These are phyloP conservation scores for Exophiala alcalophila DNA, from an alignment of 2,329 filamentous ascomycete genomes.

Conservation along the genomic window DNA sequence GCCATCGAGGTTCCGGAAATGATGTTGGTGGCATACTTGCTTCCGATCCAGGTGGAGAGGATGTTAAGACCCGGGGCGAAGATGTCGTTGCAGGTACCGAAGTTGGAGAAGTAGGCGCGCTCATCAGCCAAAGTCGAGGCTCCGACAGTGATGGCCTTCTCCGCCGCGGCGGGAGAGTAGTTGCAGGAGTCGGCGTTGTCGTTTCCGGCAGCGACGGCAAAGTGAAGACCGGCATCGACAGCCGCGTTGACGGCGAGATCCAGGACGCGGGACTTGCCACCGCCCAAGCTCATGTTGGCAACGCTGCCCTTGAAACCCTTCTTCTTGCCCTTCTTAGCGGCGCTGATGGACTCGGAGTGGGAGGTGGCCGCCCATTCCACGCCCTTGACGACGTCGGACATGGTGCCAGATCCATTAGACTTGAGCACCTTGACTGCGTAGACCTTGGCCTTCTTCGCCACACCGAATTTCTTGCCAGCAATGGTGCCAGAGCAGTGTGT, in stretches of 20 bases:
- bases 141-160: slow-evolving; percentile 91
- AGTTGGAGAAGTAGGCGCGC: slow-evolving; percentile 99
- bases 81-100: slow-evolving; percentile 91
- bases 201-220: slow-evolving; percentile 96
- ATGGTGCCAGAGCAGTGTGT: slow-evolving; percentile 99
- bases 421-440: slow-evolving; percentile 97
- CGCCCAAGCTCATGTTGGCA: slow-evolving; percentile 98
- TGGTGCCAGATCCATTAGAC: slow-evolving; percentile 95
- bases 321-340: slow-evolving; percentile 79
- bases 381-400: slow-evolving; percentile 98
- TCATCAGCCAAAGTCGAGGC: slow-evolving; percentile 89
- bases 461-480: slow-evolving; percentile 97
- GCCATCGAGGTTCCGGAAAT: slow-evolving; percentile 99
- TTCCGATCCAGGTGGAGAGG: slow-evolving; percentile 96
- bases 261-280: slow-evolving; percentile 90
- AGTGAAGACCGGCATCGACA: slow-evolving; percentile 88
- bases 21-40: slow-evolving; percentile 93
- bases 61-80: slow-evolving; percentile 97
- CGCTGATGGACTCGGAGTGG: slow-evolving; percentile 72
- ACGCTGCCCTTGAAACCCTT: slow-evolving; percentile 98
- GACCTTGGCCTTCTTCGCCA: slow-evolving; percentile 96
- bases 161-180: slow-evolving; percentile 93
- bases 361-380: slow-evolving; percentile 87
- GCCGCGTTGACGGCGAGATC: slow-evolving; percentile 93
- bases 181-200: slow-evolving; percentile 99